Conservation (phyloP, 2,329 filamentous ascomycete species). For the Trichoderma pleuroti region DNA sequence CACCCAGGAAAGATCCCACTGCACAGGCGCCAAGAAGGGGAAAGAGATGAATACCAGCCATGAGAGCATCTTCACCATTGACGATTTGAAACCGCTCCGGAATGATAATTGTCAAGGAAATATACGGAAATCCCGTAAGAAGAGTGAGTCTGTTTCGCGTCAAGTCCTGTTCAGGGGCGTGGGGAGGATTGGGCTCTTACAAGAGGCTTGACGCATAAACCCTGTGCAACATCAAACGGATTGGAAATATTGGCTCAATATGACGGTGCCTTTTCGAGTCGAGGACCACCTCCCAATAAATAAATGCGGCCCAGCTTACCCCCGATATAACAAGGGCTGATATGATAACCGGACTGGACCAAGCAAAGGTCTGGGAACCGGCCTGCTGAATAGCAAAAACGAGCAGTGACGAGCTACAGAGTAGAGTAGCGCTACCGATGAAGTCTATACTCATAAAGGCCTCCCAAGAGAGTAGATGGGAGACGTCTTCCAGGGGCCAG, state of each 20-base stretch:
- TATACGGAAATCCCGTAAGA: conserved; percentile 55
- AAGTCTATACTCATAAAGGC: conserved; percentile 51
- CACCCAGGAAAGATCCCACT: conserved; percentile 53
- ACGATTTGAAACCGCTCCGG: conserved; percentile 60
- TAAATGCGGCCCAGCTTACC: conserved; percentile 47
- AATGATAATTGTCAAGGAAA: conserved; percentile 55
- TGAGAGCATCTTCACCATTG: conserved; percentile 49
- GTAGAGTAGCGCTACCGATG: conserved; percentile 47
- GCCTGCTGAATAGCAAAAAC: conserved; percentile 57
- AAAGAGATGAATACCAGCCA: conserved; percentile 55
- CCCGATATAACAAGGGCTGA: conserved; percentile 45
- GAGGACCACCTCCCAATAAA: conserved; percentile 49
- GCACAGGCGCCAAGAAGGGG: conserved; percentile 57
- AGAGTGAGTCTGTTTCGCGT: conserved; percentile 48
- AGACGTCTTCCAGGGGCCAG: conserved; percentile 41
- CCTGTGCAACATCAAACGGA: conserved; percentile 44
- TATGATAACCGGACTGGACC: conserved; percentile 52
- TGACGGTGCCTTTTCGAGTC: conserved; percentile 34
- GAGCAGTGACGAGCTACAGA: conserved; percentile 51
- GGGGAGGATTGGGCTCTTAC: conserved; percentile 34
- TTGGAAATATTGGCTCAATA: conserved; percentile 55
- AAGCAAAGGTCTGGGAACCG: conserved; percentile 49
- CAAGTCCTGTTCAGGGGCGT: background rate
- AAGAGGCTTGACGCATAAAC: conserved; percentile 50
- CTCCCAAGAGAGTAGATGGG: conserved; percentile 37